Conservation (phyloP, 345 rosid species). For the Aethionema arabicum region DNA sequence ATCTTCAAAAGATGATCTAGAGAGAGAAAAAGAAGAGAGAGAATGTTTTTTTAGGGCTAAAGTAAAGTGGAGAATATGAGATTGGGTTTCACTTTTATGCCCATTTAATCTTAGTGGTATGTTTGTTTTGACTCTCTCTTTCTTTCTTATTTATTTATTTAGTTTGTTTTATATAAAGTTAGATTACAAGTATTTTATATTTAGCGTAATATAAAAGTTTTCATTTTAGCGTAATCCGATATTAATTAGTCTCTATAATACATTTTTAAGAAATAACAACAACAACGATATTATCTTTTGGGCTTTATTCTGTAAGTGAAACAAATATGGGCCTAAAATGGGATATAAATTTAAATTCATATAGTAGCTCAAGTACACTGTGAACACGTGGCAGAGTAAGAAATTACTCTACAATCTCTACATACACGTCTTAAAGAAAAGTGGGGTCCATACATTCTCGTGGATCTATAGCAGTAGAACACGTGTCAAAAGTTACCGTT, state of each 20-base stretch:
- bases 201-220: conserved; percentile 13
- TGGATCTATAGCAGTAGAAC: no score
- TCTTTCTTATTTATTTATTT: not conserved
- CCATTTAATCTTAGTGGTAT: conserved; percentile 36
- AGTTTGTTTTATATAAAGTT: conserved; percentile 1
- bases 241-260: no score
- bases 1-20: conserved; percentile 36
- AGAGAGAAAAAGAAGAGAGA: conserved; percentile 25
- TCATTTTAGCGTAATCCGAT: not conserved
- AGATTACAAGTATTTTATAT: conserved; percentile 22
- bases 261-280: no score
- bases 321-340: not conserved
- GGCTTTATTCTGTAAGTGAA: not conserved
- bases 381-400: no score
- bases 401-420: no score
- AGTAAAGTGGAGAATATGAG: conserved; percentile 17
- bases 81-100: conserved; percentile 39
- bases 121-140: conserved; percentile 38
- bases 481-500: not conserved
- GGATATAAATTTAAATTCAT: not conserved
- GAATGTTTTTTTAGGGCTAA: conserved; percentile 27
- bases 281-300: no score
- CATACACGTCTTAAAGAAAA: no score
- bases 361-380: not conserved
- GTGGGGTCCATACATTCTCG: no score